Evolutionary conservation across 176 grass and related monocot genomes (phyloP).

Genomic region (Oryza longistaminata): DNA sequence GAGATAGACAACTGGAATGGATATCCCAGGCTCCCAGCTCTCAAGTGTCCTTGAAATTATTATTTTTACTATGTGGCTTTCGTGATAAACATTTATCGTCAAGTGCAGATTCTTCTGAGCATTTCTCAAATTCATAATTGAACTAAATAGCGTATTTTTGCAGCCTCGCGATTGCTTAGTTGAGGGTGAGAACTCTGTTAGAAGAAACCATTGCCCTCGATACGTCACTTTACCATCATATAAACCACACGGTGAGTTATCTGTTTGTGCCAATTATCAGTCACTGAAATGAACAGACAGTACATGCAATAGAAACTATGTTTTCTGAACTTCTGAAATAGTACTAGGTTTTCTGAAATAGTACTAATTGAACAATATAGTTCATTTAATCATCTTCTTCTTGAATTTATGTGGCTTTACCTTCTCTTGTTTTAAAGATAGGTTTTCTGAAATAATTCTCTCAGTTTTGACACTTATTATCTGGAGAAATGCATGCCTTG

Average conservation of each 20-base stretch:
- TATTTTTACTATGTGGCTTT: not conserved
- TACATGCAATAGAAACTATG: not conserved
- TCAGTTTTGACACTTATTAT: not conserved
- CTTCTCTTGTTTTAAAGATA: not conserved
- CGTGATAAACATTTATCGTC: not conserved
- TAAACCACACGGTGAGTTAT: conserved; percentile 25
- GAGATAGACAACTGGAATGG: not conserved
- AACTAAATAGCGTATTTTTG: not conserved
- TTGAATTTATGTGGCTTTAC: too few relatives aligned
- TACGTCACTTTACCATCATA: conserved; percentile 50
- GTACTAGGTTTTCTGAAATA: not conserved
- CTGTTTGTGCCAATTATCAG: not conserved
- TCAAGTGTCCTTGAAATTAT: not conserved
- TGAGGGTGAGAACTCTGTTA: not conserved
- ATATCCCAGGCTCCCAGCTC: not conserved
- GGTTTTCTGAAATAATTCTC: not conserved
- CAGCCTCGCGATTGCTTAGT: conserved; percentile 49
- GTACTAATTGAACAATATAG: too few relatives aligned
- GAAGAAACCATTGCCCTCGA: conserved; percentile 46
- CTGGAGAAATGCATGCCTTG: not conserved
- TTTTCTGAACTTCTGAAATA: not conserved
- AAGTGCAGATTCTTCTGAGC: not conserved
- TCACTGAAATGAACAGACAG: not conserved
- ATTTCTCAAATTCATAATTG: not conserved
- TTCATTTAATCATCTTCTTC: too few relatives aligned